Evolutionary conservation across 2,329 filamentous ascomycete species (phyloP), one percentile per base, ranked within the genome.

Genomic region (Colletotrichum lupini): DNA sequence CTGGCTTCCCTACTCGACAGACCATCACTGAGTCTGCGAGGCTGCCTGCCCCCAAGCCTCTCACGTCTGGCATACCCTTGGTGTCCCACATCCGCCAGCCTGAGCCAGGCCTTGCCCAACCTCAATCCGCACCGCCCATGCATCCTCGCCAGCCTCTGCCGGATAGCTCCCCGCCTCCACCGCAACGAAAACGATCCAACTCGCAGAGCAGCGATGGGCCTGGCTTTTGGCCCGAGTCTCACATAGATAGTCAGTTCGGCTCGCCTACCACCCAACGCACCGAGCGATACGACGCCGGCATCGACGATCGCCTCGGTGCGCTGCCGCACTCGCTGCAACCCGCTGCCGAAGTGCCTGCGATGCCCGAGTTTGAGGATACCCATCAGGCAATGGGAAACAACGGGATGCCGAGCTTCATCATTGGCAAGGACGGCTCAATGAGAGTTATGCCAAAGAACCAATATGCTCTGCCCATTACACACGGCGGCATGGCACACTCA

Each of bases 401-500:
- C n/a, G 32, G 19, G 42, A 49, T 53, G 72, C 80, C 26, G 32
- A 35, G 32, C 82, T 84, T 67, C 75, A 72, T 81, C 12, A 74
- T 85, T 53, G 78, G 78, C 19, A 82, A 84, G n/a, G 79, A 83
- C 53, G 81, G 84, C 35, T 74, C 80, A 5, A 80, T 86, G 72
- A 81, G 80, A 28, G 81, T 85, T 35, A 74, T 82, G 8, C 74
- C 28, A 16, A 64, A 64, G 9, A 52, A 22, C 14, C 76, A 61
- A 42, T 71, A 68, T 71, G 76, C 61, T 77, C 75, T 62, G 73
- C 79, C 68, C 59, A 77, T 67, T 72, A 35, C 74, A 35, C 72
- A 75, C 35, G 71, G 62, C 55, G 74, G 61, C 58, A 65, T 77
- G 30, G 74, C 70, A 26, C 74, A 70, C 24, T 74, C 76, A 37